These are phyloP conservation scores for Cladophialophora exuberans DNA, from an alignment of 2,329 filamentous ascomycete genomes.

Conservation along the genomic window DNA sequence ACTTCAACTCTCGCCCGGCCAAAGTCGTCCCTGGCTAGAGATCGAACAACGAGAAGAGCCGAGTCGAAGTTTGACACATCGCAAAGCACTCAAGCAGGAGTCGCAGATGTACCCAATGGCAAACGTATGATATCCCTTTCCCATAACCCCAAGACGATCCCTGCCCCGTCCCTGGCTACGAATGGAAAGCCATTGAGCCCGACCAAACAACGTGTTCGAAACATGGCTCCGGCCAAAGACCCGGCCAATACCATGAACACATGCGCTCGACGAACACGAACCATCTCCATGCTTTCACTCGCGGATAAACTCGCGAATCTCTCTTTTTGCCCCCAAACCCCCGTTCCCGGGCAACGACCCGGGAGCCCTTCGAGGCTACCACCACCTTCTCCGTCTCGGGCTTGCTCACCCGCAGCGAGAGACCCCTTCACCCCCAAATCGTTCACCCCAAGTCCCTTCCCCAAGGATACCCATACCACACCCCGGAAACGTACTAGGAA, in stretches of 20 bases:
- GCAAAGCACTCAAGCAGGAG: slow-evolving; percentile 44
- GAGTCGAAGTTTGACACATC: slow-evolving; percentile 47
- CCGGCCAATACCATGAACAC: neutral
- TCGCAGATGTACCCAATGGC: slow-evolving; percentile 48
- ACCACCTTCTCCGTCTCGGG: slow-evolving; percentile 25
- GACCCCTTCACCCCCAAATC: slow-evolving; percentile 33
- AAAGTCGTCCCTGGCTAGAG: slow-evolving; percentile 56
- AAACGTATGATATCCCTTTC: slow-evolving; percentile 55
- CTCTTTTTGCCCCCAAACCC: slow-evolving; percentile 26
- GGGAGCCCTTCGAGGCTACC: slow-evolving; percentile 31
- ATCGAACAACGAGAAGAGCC: slow-evolving; percentile 51
- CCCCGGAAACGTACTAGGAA: slow-evolving; percentile 46
- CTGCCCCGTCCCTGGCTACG: slow-evolving; percentile 17
- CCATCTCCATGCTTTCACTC: slow-evolving; percentile 19
- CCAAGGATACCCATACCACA: slow-evolving; percentile 31
- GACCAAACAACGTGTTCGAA: slow-evolving; percentile 24
- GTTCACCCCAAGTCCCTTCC: slow-evolving; percentile 43
- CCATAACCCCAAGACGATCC: slow-evolving; percentile 36
- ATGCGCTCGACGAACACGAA: slow-evolving; percentile 4
- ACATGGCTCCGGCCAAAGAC: slow-evolving; percentile 9
- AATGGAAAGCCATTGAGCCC: slow-evolving; percentile 18
- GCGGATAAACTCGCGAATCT: slow-evolving; percentile 35
- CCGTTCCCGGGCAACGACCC: slow-evolving; percentile 14
- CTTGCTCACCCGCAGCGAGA: slow-evolving; percentile 42
- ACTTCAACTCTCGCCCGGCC: slow-evolving; percentile 47